These are phyloP conservation scores for Phylloporus sp. DNA, from an alignment of 768 basidiomycete species.

Conservation along the genomic window DNA sequence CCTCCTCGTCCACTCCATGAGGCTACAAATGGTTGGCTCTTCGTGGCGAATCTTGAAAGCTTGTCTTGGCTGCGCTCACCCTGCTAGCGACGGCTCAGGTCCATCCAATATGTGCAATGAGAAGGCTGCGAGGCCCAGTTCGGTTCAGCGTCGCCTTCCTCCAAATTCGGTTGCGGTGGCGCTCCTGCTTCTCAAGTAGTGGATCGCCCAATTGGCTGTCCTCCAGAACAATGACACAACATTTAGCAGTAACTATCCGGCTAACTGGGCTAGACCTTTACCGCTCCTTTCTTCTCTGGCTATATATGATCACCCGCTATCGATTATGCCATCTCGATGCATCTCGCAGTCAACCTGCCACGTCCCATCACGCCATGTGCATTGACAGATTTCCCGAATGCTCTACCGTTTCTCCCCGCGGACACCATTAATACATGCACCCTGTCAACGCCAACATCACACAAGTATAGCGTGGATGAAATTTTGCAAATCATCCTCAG, in stretches of 20 bases:
- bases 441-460: slow-evolving; percentile 11
- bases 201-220: background rate
- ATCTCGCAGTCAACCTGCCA: slow-evolving; percentile 2
- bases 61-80: background rate
- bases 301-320: slow-evolving; percentile 25
- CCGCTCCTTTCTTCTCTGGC: slow-evolving; percentile 16
- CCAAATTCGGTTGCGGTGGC: slow-evolving; percentile 9
- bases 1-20: slow-evolving; percentile 1
- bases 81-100: background rate
- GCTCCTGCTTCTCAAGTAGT: slow-evolving; percentile 5
- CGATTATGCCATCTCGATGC: slow-evolving; percentile 13
- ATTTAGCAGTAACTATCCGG: slow-evolving; percentile 21
- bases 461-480: slow-evolving; percentile 35
- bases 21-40: background rate
- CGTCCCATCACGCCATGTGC: slow-evolving; percentile 4
- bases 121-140: background rate
- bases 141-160: slow-evolving; percentile 12
- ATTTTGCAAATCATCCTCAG: slow-evolving; percentile 65
- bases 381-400: background rate
- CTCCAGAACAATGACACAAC: slow-evolving; percentile 8
- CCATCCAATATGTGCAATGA: background rate
- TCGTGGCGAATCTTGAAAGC: background rate
- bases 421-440: slow-evolving; percentile 9
- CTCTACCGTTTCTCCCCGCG: background rate
- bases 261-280: slow-evolving; percentile 10